These are phyloP conservation scores for Paramarasmius palmivorus DNA, from an alignment of 1,284 basidiomycete genomes.

Conservation along the genomic window DNA sequence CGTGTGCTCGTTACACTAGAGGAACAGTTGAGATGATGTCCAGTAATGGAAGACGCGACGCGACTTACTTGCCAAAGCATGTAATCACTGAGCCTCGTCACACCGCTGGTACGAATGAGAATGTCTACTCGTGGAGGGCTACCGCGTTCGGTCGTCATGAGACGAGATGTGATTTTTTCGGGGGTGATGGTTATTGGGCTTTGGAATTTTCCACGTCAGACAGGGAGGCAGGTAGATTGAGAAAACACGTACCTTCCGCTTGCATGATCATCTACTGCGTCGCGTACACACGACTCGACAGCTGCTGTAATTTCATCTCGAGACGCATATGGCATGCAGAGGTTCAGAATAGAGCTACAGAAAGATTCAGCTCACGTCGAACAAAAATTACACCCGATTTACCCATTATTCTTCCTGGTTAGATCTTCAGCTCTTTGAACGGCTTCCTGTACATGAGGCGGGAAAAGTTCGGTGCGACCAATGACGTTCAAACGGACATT, in stretches of 20 bases:
- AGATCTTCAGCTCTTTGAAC: constrained; percentile 76
- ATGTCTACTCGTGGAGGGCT: constrained; percentile 84
- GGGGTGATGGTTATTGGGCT: constrained; percentile 53
- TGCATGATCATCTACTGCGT: constrained; percentile 37
- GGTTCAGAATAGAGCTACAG: constrained; percentile 83
- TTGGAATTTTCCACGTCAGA: constrained; percentile 26
- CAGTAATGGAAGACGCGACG: not conserved
- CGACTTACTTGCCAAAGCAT: constrained; percentile 86
- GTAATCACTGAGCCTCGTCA: constrained; percentile 89
- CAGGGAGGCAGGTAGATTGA: not conserved
- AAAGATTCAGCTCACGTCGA: not conserved
- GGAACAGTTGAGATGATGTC: constrained; percentile 6
- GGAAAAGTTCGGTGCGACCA: constrained; percentile 79
- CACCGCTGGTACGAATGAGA: constrained; percentile 90
- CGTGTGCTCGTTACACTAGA: constrained; percentile 75
- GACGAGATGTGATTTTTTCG: constrained; percentile 60
- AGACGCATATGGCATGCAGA: constrained; percentile 94
- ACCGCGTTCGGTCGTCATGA: constrained; percentile 67
- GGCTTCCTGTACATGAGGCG: constrained; percentile 71
- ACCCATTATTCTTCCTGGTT: constrained; percentile 79
- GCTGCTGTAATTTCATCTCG: constrained; percentile 90
- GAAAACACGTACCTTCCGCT: constrained; percentile 6
- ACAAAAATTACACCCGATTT: constrained; percentile 18
- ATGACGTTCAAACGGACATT: constrained; percentile 87
- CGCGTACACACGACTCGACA: constrained; percentile 58